Percentiles rank a stretch among this genome's conserved stretches.
These are phyloP conservation scores for Cephalotrichum gorgonifer DNA, from an alignment of 2,329 filamentous ascomycete species.

Conservation along the genomic window DNA sequence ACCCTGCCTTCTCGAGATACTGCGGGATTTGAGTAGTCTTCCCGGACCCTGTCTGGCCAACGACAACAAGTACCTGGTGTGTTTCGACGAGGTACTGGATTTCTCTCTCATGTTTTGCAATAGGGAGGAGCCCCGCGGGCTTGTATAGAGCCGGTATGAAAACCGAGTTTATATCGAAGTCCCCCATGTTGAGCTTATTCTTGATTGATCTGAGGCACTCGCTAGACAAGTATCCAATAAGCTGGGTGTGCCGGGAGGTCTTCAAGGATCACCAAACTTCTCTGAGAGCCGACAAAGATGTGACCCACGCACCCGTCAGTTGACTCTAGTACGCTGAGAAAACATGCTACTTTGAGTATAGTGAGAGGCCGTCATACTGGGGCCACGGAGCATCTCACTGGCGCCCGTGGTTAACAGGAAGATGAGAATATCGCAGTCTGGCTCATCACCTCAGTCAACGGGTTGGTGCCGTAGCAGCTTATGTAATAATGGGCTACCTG, in stretches of 20 bases:
- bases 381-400: not conserved
- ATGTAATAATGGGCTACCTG: too few species aligned
- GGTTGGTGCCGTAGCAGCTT: too few species aligned
- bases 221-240: not conserved
- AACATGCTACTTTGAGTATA: not conserved
- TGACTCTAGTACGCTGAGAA: not conserved
- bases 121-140: conserved; percentile 72
- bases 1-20: conserved; percentile 78
- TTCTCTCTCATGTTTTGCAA: conserved; percentile 68
- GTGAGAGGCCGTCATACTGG: not conserved
- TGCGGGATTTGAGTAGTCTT: conserved; percentile 96
- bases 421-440: too few species aligned
- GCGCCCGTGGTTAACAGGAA: not conserved
- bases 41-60: conserved; percentile 89
- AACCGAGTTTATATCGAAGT: conserved; percentile 43
- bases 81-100: conserved; percentile 82
- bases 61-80: conserved; percentile 73
- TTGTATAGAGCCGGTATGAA: conserved; percentile 82
- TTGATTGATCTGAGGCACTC: not conserved
- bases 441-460: too few species aligned
- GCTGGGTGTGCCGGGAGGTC: not conserved
- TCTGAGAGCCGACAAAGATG: not conserved
- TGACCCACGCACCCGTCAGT: not conserved
- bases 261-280: not conserved
- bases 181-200: conserved; percentile 31